Base-by-base conservation (phyloP, 164 flowering plant genomes). In the Akebia trifoliata region DNA sequence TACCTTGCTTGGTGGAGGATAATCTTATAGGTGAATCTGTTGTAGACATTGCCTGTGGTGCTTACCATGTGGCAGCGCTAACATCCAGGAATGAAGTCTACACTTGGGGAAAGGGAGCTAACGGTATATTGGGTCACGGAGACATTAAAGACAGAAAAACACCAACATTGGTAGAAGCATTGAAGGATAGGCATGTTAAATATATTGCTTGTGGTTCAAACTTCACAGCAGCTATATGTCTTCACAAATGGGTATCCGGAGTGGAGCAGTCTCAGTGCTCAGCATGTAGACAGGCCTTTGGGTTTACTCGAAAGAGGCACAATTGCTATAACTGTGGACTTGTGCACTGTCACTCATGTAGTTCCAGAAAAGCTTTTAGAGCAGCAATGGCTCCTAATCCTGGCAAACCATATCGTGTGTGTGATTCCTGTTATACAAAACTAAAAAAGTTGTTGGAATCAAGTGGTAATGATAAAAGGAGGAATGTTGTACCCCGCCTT, bases 81-180 rank as follows among this genome's bases (percentile, higher is more conserved):
- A 83, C 93, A 24, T 74, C 90, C 15, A 75, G 65, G 69, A 86
- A 81, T 69, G 93, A 86, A 68, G 87, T 86, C 37, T 86, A 73
- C 67, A 80, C 93, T 26, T 86, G 93, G 93, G 93, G 93, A 42
- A 86, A 83, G 67, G 93, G 93, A 54, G 89, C 90, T 28, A 86
- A 86, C 70, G 93, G 93, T 43, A 79, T 89, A 59, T 69, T 86
- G 69, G 93, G 93, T 50, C 93, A 86, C 73, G 93, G 93, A 45
- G 90, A 86, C 61, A 54, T 70, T 46, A 87, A 81, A 72, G 93
- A 86, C 64, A 69, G 90, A 26, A 86, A 86, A 64, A 53, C 69
- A 22, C 87, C 93, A 15, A 70, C 82, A 57, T 50, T 83, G 48
- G 89, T 86, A 38, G 93, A 86, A 67, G 74, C 83, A 50, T 73